Base-by-base conservation (phyloP, 2,329 filamentous ascomycete genomes). In the Monosporascus sp. region DNA sequence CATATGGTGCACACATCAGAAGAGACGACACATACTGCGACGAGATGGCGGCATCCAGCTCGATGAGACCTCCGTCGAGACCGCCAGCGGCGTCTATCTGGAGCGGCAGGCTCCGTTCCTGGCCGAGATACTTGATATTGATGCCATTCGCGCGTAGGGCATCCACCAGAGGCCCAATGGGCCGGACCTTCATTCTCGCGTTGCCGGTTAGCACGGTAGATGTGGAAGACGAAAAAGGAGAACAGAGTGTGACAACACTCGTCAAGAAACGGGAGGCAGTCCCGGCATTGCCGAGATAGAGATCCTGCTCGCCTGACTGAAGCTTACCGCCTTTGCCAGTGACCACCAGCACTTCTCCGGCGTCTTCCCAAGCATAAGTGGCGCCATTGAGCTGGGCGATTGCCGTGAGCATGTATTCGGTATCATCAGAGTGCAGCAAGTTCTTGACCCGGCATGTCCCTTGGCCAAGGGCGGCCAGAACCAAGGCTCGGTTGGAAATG, bases 11-110 rank as follows among this genome's bases (percentile, higher is more conserved):
- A 55, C 91, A 95, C 90, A 99, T 95, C 50, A 99, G 78, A 58
- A 99, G 85, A 1, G 93, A 97, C 0, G 94, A 97, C 38, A 99
- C 94, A 67, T 97, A 99, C 73, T 99, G 94, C n/a, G 94, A 97
- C 8, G 94, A 99, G 17, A 97, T 88, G 43, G 94, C 97, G 1
- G 94, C 94, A 11, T 92, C 91, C 53, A 99, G 80, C 68, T 96
- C 89, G 63, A 99, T 97, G 27, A 88, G 79, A 38, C 94, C 94
- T 52, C 92, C 93, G 47, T 85, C 82, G 60, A 97, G 87, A 4
- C 92, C 93, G 48, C 86, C 87, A 24, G 88, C 88, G 46, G 94
- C 91, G 57, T 87, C 82, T 49, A 99, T 87, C 54, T 86, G 84
- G 14, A 99, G 74, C 0, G 94, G 94, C 43, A 99, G 77, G 68